Base-by-base conservation (phyloP, 164 flowering plant genomes). In the Kalanchoe fedtschenkoi region DNA sequence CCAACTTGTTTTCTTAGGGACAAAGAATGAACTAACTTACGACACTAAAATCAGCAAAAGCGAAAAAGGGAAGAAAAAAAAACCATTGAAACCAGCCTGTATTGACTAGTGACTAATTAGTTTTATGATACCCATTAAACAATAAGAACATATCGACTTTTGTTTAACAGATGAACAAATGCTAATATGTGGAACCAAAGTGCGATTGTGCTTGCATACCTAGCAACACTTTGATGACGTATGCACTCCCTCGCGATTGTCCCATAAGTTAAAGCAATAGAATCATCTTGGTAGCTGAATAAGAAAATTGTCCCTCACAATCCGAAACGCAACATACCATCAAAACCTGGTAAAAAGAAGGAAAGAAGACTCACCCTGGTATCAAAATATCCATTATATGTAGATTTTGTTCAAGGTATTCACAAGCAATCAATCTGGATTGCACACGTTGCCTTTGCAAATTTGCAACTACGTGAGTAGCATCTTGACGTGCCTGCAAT, bases 241-340 rank as follows among this genome's bases (percentile, higher is more conserved):
- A 93, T 90, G 77, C 97, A 93, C 64, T 89, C 99, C 76, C 97
- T 87, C 75, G 89, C 64, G 93, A 95, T 95, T 62, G 88, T 79
- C 68, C 99, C 97, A 75, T 85, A 91, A 69, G 89, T 96, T 67
- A 95, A 73, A 63, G 96, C 97, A 75, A 90, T 69, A 37, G 81
- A 89, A 37, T 81, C 64, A 65, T 84, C 75, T 30, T 87, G 93
- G 77, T 88, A 93, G 57, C 98, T 88, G 69, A 59, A 61, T n/a
- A 24, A 65, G 65, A 22, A 22, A 13, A 22, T 21, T 22, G 14
- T 21, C n/a, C n/a, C n/a, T n/a, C n/a, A n/a, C n/a, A n/a, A n/a
- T n/a, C n/a, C n/a, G n/a, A n/a, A n/a, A n/a, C n/a, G n/a, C n/a
- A 46, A 46, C 22, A 47, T 22, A 22, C 10, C 53, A 9, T 0